Base-by-base conservation (phyloP, 164 flowering plant genomes). In the Vitis cinerea region DNA sequence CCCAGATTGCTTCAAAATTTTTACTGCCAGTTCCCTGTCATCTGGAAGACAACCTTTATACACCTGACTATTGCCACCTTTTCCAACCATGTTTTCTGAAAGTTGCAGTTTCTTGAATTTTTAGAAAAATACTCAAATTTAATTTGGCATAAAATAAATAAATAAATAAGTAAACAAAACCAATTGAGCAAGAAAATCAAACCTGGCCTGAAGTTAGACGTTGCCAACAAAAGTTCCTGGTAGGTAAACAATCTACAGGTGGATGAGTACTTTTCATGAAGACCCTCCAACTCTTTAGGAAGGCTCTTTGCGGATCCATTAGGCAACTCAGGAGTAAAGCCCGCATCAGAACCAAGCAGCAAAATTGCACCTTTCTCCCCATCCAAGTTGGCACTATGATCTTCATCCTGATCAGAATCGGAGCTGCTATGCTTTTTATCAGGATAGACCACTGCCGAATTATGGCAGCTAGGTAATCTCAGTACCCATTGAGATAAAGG, bases 21-120 rank as follows among this genome's bases (percentile, higher is more conserved):
- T 96, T 72, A 96, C 97, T 0, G 99, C 99, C 70, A 96, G 65
- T 74, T 96, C 90, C 74, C 82, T 86, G 49, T 96, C 94, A 78
- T 85, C 92, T 8, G 95, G 86, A 70, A 96, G 88, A 73, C 65
- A 74, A 10, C 99, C 97, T 80, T 67, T 84, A 74, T 89, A 96
- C 71, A 96, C 99, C 68, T 68, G 71, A 74, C 99, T 90, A 68
- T 83, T 88, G 7, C 99, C 99, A 65, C 99, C 99, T 78, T 76
- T 90, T 3, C 99, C 99, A 72, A 96, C 82, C 86, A 96, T 54
- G 67, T 88, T 87, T 64, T 85, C 99, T 96, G 86, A 27, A 78
- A 67, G 60, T 61, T 17, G 61, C 9, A 74, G 37, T 3, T 50
- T 47, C 4, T 54, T 29, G 30, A 15, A 9, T 55, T 19, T n/a